A percentile compares a stretch with the other conserved stretches of the same genome.
phyloP scores from a whole-genome alignment of 305 asterid species.

The Fraxinus sp. region DNA sequence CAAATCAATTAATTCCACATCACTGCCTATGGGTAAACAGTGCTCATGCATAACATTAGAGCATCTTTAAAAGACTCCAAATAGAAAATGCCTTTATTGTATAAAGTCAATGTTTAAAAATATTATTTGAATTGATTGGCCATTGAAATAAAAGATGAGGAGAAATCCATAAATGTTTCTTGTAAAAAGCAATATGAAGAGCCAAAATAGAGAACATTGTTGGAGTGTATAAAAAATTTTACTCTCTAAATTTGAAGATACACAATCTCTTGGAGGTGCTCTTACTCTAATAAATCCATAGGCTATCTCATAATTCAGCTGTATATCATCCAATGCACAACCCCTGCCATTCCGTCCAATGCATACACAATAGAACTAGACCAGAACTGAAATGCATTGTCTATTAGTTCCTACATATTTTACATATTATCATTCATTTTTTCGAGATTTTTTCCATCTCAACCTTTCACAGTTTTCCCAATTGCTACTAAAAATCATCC shows the following conservation, averaged over 20 bases:
- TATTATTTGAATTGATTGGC: neutral
- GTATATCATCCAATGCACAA: neutral
- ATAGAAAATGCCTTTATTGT: neutral
- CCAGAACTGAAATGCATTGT: neutral
- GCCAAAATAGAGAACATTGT: neutral
- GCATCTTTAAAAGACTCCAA: neutral
- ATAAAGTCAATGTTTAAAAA: neutral
- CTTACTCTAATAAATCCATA: neutral
- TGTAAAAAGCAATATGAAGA: neutral
- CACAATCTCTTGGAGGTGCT: neutral
- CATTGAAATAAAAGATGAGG: neutral
- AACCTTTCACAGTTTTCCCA: neutral
- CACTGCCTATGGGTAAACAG: neutral
- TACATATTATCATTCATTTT: neutral
- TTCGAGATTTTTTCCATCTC: neutral
- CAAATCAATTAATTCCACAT: neutral
- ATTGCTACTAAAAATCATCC: neutral
- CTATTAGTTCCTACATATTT: neutral
- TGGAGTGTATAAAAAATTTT: neutral
- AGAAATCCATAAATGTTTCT: neutral
- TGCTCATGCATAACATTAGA: neutral
- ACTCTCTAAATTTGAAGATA: neutral
- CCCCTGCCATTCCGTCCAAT: neutral
- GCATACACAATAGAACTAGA: neutral
- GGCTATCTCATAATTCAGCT: neutral